Conservation (phyloP, 192 early-diverging fungal genomes). For the Podila verticillata region DNA sequence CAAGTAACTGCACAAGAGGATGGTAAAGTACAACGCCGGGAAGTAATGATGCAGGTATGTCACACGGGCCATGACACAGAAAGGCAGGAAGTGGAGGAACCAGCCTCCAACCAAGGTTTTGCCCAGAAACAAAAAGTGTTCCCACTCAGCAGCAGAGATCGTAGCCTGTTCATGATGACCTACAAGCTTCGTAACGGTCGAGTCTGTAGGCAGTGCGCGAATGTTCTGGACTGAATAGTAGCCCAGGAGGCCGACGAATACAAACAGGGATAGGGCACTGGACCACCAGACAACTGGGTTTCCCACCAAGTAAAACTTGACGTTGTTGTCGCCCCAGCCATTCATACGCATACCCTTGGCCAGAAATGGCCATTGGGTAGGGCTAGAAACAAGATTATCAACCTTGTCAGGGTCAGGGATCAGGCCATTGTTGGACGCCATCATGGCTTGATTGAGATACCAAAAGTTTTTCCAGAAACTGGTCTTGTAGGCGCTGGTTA, state of each 20-base stretch:
- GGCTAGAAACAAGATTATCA: slow-evolving; percentile 79
- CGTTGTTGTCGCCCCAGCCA: slow-evolving; percentile 78
- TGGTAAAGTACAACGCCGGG: slow-evolving; percentile 92
- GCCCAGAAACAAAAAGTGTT: slow-evolving; percentile 72
- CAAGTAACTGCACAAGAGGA: slow-evolving; percentile 77
- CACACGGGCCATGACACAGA: slow-evolving; percentile 94
- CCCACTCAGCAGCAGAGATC: slow-evolving; percentile 62
- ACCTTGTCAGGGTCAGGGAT: slow-evolving; percentile 88
- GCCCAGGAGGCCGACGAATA: slow-evolving; percentile 53
- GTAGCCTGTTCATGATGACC: slow-evolving; percentile 13
- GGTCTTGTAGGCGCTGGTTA: slow-evolving; percentile 67
- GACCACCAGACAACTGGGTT: slow-evolving; percentile 94
- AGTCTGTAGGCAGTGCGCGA: background rate
- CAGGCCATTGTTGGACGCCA: slow-evolving; percentile 91
- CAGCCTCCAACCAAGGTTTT: slow-evolving; percentile 84
- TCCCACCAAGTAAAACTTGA: slow-evolving; percentile 91
- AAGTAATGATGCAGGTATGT: slow-evolving; percentile 97
- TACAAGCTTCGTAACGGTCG: too few species aligned
- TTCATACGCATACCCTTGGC: slow-evolving; percentile 89
- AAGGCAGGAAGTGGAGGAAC: slow-evolving; percentile 92
- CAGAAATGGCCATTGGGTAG: slow-evolving; percentile 89
- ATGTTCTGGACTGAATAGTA: slow-evolving; percentile 53
- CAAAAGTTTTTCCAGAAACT: slow-evolving; percentile 83
- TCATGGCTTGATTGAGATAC: slow-evolving; percentile 93
- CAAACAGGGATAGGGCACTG: slow-evolving; percentile 58